Evolutionary conservation across 148 eudicot species (phyloP).

Genomic region (Cornus controversa): DNA sequence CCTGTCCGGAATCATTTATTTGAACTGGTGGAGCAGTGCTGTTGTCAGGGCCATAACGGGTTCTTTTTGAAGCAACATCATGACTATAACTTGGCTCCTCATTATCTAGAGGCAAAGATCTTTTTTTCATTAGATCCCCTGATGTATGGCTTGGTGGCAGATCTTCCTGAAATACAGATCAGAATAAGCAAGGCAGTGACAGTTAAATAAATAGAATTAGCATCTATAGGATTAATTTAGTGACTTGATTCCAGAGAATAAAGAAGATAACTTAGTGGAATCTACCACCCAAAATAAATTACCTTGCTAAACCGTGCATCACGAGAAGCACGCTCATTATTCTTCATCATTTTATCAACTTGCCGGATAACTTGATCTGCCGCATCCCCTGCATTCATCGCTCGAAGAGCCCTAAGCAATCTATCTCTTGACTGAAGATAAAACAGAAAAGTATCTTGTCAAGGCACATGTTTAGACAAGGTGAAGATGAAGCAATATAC

Average conservation of each 20-base stretch:
- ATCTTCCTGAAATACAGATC: conserved; percentile 54
- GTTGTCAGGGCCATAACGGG: conserved; percentile 46
- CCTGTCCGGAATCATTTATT: conserved; percentile 39
- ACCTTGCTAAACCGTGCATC: conserved; percentile 65
- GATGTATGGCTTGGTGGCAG: conserved; percentile 40
- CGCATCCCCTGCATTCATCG: conserved; percentile 96
- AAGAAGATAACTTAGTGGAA: background rate
- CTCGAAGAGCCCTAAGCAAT: conserved; percentile 61
- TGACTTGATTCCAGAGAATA: background rate
- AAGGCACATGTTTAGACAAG: conserved; percentile 8
- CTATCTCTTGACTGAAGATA: conserved; percentile 78
- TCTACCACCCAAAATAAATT: conserved; percentile 8
- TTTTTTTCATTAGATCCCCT: conserved; percentile 56
- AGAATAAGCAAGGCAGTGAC: background rate
- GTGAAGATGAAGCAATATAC: background rate
- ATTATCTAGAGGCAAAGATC: conserved; percentile 42
- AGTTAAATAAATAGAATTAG: background rate
- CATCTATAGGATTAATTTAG: background rate
- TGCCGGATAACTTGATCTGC: conserved; percentile 92
- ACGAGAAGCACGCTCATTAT: conserved; percentile 71
- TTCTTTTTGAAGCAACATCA: conserved; percentile 62
- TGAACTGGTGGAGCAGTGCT: conserved; percentile 34
- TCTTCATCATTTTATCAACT: conserved; percentile 75
- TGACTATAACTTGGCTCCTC: conserved; percentile 41
- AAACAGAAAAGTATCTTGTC: conserved; percentile 12